Conservation (phyloP, 2,329 filamentous ascomycete species). For the Cladosporium phlei region DNA sequence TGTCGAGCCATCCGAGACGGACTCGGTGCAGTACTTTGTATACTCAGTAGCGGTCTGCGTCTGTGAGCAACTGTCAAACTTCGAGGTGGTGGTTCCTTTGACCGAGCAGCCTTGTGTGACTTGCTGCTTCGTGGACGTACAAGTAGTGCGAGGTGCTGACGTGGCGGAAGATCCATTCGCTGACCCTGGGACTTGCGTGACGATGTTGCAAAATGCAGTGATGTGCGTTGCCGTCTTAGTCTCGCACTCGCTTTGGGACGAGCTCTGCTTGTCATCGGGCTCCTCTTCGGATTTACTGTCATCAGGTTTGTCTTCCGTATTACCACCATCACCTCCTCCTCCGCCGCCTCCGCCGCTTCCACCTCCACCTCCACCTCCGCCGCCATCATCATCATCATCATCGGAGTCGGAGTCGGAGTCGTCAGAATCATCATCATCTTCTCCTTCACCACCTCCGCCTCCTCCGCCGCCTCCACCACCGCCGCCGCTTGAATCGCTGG, state of each 20-base stretch:
- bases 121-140: background rate
- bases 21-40: slow-evolving; percentile 7
- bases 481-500: no score
- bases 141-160: background rate
- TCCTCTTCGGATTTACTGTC: no score
- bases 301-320: no score
- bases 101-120: background rate
- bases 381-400: no score
- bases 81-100: slow-evolving; percentile 1
- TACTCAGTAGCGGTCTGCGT: slow-evolving; percentile 5
- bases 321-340: no score
- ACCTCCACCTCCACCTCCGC: no score
- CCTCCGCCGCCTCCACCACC: no score
- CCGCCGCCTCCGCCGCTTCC: no score
- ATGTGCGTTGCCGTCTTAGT: background rate
- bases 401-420: no score
- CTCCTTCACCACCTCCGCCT: no score
- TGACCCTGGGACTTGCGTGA: background rate
- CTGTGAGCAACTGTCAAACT: slow-evolving; percentile 2
- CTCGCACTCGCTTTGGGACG: slow-evolving; percentile 4
- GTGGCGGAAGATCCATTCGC: background rate
- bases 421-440: no score
- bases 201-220: slow-evolving; percentile 9
- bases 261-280: background rate
- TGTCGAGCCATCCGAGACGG: background rate